phyloP scores from a whole-genome alignment of 2,329 filamentous ascomycete species.

The Neonectria coccinea region DNA sequence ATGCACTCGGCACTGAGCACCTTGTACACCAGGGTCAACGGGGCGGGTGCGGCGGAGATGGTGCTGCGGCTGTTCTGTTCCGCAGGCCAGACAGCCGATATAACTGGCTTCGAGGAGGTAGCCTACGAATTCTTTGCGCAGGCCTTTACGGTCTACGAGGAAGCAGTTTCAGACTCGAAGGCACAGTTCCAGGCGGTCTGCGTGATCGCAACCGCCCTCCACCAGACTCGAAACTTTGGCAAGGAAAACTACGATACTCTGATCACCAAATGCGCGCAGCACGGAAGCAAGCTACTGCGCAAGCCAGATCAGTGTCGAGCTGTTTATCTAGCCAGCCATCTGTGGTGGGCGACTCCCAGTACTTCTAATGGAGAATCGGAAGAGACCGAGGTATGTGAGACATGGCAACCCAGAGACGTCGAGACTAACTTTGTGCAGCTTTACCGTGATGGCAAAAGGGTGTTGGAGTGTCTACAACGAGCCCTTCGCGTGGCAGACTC shows the following conservation, averaged over 20 bases:
- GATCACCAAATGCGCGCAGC: conserved; percentile 96
- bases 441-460: conserved; percentile 96
- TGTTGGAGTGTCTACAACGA: conserved; percentile 94
- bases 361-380: conserved; percentile 82
- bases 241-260: conserved; percentile 99
- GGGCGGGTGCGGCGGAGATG: conserved; percentile 83
- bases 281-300: conserved; percentile 95
- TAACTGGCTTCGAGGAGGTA: conserved; percentile 92
- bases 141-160: conserved; percentile 97
- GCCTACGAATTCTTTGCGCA: conserved; percentile 99
- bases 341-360: conserved; percentile 97
- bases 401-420: conserved; percentile 1
- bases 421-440: conserved; percentile 66
- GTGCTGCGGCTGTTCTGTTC: conserved; percentile 89
- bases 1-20: conserved; percentile 89
- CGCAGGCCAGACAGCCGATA: conserved; percentile 92
- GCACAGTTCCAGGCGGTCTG: conserved; percentile 98
- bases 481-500: conserved; percentile 96
- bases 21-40: conserved; percentile 86
- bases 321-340: conserved; percentile 93
- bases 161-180: conserved; percentile 93
- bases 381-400: conserved; percentile 74
- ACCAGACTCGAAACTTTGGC: conserved; percentile 89
- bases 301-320: conserved; percentile 98
- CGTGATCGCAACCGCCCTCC: conserved; percentile 88